Evolutionary conservation across 208 protist genomes (phyloP), one percentile per base, ranked within the genome.

Genomic region (Trichomonas tenax): DNA sequence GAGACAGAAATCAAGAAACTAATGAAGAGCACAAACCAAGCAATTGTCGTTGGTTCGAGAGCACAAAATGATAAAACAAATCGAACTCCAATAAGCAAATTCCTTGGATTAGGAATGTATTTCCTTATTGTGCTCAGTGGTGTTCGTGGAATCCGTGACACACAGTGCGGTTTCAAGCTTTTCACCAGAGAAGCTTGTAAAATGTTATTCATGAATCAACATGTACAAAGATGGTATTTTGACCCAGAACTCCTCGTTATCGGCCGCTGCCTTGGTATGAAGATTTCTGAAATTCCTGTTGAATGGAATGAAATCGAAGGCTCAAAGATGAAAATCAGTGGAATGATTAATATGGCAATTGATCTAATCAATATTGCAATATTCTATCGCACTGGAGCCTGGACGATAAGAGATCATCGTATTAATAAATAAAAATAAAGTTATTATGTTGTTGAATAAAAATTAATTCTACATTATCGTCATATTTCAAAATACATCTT

Each of bases 161-260:
- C 96, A 31, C 96, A 97, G 72, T 96, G 96, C 40, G 96, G 96
- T n/a, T 97, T 97, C 86, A 97, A 97, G 63, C 90, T 97, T 0
- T 97, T 97, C 51, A 63, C 95, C 8, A 41, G 96, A 23, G 96
- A 48, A 36, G 63, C 96, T 15, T 81, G 46, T 0, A 63, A 23
- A 31, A 44, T 1, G 31, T 45, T 96, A 17, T 97, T 97, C 58
- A 31, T 51, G 26, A 96, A 97, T 51, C 96, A 96, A n/a, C 96
- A 96, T 49, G 48, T 97, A 36, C 41, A 46, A 36, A 10, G 96
- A 15, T 97, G 96, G 96, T 96, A 90, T 21, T 97, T 97, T 86
- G 96, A 97, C 49, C 93, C 96, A 15, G 96, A 97, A 45, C 51
- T 97, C 2, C 63, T 97, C 4, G 96, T 97, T 41, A 63, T 97